Evolutionary conservation across 192 early-diverging fungal species (phyloP).

Genomic region (Backusella tuberculispora): DNA sequence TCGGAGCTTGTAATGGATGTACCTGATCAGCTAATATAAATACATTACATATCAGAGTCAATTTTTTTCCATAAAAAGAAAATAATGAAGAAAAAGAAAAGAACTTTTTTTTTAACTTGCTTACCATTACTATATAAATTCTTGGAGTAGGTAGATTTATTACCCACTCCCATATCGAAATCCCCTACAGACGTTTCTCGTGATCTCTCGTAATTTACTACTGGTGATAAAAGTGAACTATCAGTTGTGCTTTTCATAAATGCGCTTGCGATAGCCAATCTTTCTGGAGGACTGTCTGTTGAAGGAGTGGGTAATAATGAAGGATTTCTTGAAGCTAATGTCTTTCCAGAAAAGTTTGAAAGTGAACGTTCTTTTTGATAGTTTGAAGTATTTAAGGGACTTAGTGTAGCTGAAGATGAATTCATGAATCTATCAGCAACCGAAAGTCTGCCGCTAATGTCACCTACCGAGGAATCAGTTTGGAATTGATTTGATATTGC

Average conservation of each 20-base stretch:
- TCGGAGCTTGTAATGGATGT: conserved; percentile 20
- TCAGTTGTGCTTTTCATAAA: conserved; percentile 16
- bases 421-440: conserved; percentile 34
- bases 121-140: conserved; percentile 13
- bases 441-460: conserved; percentile 8
- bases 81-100: background rate
- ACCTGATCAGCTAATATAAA: background rate
- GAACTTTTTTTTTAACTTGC: background rate
- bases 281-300: background rate
- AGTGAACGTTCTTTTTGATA: conserved; percentile 16
- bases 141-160: conserved; percentile 9
- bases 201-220: background rate
- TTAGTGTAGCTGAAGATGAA: background rate
- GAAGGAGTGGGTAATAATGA: background rate
- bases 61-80: background rate
- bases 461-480: background rate
- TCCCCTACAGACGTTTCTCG: conserved; percentile 8
- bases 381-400: background rate
- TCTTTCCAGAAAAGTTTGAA: conserved; percentile 25
- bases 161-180: conserved; percentile 14
- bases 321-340: background rate
- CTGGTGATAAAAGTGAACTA: background rate
- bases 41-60: background rate
- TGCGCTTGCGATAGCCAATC: conserved; percentile 21
- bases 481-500: background rate